These are phyloP conservation scores for Exophiala sp. DNA, from an alignment of 2,329 filamentous ascomycete species.

Conservation along the genomic window DNA sequence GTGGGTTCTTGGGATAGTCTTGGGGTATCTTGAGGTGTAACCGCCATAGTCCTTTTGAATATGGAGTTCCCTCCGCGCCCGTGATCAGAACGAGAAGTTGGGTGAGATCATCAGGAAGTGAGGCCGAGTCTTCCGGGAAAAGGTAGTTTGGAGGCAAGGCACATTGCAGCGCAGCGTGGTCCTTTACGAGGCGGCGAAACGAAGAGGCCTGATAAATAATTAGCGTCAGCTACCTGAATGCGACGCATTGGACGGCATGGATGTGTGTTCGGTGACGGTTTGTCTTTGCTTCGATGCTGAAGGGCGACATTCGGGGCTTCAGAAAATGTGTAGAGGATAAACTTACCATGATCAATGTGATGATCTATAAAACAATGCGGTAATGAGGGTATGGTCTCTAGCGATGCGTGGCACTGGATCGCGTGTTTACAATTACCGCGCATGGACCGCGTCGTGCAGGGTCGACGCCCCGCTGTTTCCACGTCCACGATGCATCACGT, in stretches of 20 bases:
- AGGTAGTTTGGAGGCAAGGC: slow-evolving; percentile 61
- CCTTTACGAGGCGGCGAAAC: slow-evolving; percentile 57
- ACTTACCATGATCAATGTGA: not conserved
- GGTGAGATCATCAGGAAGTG: slow-evolving; percentile 52
- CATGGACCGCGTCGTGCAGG: not conserved
- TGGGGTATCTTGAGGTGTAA: slow-evolving; percentile 58
- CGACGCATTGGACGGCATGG: no score
- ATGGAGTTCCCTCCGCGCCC: slow-evolving; percentile 59
- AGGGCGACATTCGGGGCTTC: not conserved
- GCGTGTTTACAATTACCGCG: not conserved
- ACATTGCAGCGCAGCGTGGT: slow-evolving; percentile 55
- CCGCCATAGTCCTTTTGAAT: slow-evolving; percentile 56
- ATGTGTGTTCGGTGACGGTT: no score
- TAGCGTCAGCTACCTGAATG: not conserved
- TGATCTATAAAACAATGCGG: not conserved
- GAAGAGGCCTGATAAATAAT: slow-evolving; percentile 31
- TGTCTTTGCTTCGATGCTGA: no score
- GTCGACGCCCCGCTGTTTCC: not conserved
- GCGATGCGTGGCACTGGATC: not conserved
- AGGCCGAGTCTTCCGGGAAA: slow-evolving; percentile 43
- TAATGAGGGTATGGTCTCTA: not conserved
- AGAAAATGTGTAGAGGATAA: no score
- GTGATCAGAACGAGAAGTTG: slow-evolving; percentile 57
- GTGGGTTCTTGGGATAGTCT: slow-evolving; percentile 43
- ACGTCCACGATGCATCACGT: not conserved